These are phyloP conservation scores for Dalbergia cochinchinensis DNA, from an alignment of 306 rosid species.

Conservation along the genomic window DNA sequence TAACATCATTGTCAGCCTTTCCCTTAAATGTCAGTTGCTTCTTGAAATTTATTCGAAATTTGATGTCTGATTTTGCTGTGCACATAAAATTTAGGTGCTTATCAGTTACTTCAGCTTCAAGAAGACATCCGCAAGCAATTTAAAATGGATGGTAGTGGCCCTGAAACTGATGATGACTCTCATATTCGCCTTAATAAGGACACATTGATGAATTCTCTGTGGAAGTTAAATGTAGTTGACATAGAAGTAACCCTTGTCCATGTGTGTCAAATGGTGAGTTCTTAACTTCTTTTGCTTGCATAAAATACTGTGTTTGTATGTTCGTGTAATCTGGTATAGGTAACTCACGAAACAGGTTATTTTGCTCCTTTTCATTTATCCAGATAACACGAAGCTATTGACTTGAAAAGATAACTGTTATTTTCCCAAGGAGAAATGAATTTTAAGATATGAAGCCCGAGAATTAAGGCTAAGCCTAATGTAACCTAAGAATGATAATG, in stretches of 20 bases:
- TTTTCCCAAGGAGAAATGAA: constrained; percentile 6
- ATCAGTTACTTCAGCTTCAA: constrained; percentile 84
- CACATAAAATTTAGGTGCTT: constrained; percentile 70
- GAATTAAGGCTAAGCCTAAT: not conserved
- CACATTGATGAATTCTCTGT: constrained; percentile 77
- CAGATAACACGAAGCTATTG: constrained; percentile 7
- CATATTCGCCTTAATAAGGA: constrained; percentile 78
- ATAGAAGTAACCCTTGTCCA: constrained; percentile 88
- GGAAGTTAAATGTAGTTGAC: constrained; percentile 96
- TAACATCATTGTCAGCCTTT: not conserved
- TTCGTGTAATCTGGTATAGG: not conserved
- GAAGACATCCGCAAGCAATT: constrained; percentile 73
- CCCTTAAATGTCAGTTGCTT: constrained; percentile 21
- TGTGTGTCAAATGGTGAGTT: constrained; percentile 93
- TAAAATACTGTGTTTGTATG: not conserved
- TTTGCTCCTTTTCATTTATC: constrained; percentile 1
- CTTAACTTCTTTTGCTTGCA: constrained; percentile 26
- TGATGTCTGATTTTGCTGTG: constrained; percentile 42
- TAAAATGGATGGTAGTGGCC: constrained; percentile 65
- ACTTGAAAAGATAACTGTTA: not conserved
- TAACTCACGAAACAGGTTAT: constrained; percentile 31
- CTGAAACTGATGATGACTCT: constrained; percentile 69
- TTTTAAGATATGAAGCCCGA: not conserved
- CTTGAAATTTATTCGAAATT: constrained; percentile 12
- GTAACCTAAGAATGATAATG: constrained; percentile 21